phyloP scores from a whole-genome alignment of 768 basidiomycete genomes.

The Mrakia frigida region DNA sequence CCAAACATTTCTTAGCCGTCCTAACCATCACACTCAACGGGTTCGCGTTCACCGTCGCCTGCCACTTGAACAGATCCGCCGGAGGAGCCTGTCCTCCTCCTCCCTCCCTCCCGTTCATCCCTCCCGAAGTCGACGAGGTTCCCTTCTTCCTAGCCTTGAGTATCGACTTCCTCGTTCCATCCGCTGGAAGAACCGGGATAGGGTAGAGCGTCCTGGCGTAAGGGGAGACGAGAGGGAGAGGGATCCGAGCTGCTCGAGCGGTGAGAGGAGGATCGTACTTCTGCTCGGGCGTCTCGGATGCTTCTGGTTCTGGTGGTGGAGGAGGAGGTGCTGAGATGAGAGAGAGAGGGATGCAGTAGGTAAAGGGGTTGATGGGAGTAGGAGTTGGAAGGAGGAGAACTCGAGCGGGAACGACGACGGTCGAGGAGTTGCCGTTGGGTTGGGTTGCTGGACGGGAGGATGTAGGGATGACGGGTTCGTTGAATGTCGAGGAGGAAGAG shows the following conservation, averaged over 20 bases:
- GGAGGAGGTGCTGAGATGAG: constrained; percentile 2
- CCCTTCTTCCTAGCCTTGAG: constrained; percentile 1
- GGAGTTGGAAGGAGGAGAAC: neutral
- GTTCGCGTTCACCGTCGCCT: constrained; percentile 67
- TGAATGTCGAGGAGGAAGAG: neutral
- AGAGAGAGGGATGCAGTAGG: constrained; percentile 1
- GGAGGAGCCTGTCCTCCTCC: neutral
- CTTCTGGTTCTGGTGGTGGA: neutral
- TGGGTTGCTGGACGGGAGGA: neutral
- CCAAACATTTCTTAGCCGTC: constrained; percentile 69
- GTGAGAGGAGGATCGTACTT: neutral
- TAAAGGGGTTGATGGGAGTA: neutral
- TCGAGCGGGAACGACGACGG: neutral
- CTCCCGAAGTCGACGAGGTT: constrained; percentile 3
- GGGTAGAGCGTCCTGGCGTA: constrained; percentile 35
- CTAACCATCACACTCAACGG: constrained; percentile 67
- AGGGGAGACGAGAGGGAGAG: constrained; percentile 32
- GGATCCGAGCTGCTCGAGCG: neutral
- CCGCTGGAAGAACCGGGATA: constrained; percentile 30
- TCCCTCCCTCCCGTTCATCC: neutral
- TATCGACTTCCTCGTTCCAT: constrained; percentile 25
- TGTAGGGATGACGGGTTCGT: neutral
- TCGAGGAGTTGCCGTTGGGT: neutral
- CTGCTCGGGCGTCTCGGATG: neutral
- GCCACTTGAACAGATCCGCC: constrained; percentile 59